Percentiles rank a stretch among this genome's conserved stretches.
These are phyloP conservation scores for Mediolabrus comicus DNA, from an alignment of 108 stramenopile species.

Conservation along the genomic window DNA sequence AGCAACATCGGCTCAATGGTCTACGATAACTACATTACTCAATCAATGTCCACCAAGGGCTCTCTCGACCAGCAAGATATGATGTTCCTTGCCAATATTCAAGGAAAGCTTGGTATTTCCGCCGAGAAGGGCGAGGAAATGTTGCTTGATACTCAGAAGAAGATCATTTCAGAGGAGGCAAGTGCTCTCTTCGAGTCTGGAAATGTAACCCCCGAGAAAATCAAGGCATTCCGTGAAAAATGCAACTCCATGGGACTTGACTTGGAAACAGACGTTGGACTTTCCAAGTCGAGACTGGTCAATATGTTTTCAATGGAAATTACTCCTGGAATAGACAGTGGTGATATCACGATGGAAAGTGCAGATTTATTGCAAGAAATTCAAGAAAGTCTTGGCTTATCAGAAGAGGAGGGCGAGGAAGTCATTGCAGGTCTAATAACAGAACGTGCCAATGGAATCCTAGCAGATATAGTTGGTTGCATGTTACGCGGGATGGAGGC, in stretches of 20 bases:
- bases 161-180: conserved; percentile 82
- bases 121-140: conserved; percentile 76
- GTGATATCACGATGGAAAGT: conserved; percentile 73
- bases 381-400: conserved; percentile 81
- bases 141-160: conserved; percentile 76
- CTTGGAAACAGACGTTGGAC: conserved; percentile 69
- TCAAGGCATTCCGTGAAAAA: conserved; percentile 88
- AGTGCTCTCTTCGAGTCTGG: conserved; percentile 44
- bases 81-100: conserved; percentile 92
- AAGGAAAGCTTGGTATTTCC: conserved; percentile 77
- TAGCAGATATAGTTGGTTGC: conserved; percentile 54
- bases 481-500: conserved; percentile 73
- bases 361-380: conserved; percentile 73
- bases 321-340: conserved; percentile 67
- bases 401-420: conserved; percentile 69
- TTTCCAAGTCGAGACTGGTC: conserved; percentile 61
- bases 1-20: conserved; percentile 76
- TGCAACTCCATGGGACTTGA: conserved; percentile 87
- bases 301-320: conserved; percentile 81
- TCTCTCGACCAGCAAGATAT: conserved; percentile 90
- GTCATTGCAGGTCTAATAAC: conserved; percentile 61
- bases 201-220: conserved; percentile 49
- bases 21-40: conserved; percentile 86
- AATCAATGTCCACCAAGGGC: conserved; percentile 77
- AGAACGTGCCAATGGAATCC: conserved; percentile 50